Evolutionary conservation across 805 yeast species (phyloP).

Genomic region (Blastobotrys chiropterorum): DNA sequence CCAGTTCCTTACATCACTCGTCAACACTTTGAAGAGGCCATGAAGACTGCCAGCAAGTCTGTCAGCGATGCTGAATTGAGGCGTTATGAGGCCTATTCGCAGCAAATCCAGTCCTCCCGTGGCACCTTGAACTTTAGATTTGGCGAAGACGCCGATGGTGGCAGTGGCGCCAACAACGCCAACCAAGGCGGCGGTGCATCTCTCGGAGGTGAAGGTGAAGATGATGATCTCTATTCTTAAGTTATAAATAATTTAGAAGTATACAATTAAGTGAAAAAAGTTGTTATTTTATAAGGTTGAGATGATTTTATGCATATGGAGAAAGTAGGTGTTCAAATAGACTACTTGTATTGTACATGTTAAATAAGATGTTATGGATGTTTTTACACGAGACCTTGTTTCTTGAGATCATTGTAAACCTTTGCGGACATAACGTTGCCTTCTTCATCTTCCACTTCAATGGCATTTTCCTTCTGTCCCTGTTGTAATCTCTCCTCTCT

Average conservation of each 20-base stretch:
- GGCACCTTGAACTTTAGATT: constrained; percentile 92
- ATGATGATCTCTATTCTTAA: constrained; percentile 61
- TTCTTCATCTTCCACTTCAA: constrained; percentile 85
- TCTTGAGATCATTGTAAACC: constrained; percentile 77
- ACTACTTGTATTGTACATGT: neutral
- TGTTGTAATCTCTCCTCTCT: constrained; percentile 34
- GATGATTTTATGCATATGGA: constrained; percentile 45
- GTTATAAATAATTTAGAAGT: neutral
- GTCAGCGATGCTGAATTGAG: constrained; percentile 96
- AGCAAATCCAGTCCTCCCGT: constrained; percentile 91
- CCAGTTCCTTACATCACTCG: constrained; percentile 94
- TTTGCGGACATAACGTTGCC: constrained; percentile 88
- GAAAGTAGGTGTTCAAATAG: too few species aligned
- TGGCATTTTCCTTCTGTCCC: constrained; percentile 44
- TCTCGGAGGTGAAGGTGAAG: constrained; percentile 48
- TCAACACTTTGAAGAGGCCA: constrained; percentile 96
- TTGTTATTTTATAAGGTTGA: neutral
- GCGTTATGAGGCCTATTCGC: constrained; percentile 97
- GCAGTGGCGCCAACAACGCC: constrained; percentile 35
- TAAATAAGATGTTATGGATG: neutral
- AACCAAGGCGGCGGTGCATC: constrained; percentile 39
- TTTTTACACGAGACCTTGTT: constrained; percentile 68
- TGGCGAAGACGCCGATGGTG: constrained; percentile 28
- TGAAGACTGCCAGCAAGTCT: constrained; percentile 98
- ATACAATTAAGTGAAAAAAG: neutral